Evolutionary conservation across 208 protist genomes (phyloP).

Genomic region (Acanthamoeba sp.): DNA sequence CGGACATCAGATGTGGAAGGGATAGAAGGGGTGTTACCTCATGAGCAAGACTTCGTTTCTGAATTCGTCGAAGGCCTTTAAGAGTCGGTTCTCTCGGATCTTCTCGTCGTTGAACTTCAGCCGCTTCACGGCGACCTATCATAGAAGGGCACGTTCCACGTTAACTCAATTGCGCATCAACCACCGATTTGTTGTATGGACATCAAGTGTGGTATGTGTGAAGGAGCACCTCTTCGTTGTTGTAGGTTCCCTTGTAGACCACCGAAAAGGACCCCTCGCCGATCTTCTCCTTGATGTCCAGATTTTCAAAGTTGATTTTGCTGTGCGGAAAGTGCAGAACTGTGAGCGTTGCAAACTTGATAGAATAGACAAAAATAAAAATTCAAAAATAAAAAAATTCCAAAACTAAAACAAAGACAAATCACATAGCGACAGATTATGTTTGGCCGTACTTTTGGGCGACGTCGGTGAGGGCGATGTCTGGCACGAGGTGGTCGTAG

Average conservation of each 20-base stretch:
- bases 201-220: conserved; percentile 1
- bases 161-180: too few species aligned
- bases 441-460: conserved; percentile 3
- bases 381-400: too few species aligned
- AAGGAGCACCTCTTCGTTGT: conserved; percentile 44
- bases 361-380: too few species aligned
- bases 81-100: neutral
- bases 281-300: conserved; percentile 73
- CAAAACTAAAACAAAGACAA: neutral
- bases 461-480: conserved; percentile 36
- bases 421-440: neutral
- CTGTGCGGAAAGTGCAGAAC: neutral
- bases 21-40: conserved; percentile 26
- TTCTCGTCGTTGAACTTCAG: conserved; percentile 61
- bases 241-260: conserved; percentile 78
- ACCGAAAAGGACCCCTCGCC: conserved; percentile 72
- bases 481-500: conserved; percentile 64
- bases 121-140: conserved; percentile 26
- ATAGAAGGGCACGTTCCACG: too few species aligned
- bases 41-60: conserved; percentile 77
- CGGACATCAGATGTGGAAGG: neutral
- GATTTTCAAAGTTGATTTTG: conserved; percentile 67
- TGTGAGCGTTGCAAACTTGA: too few species aligned
- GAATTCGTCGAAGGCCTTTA: conserved; percentile 80
- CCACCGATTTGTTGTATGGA: too few species aligned